Evolutionary conservation across 1,284 basidiomycete species (phyloP).

Genomic region (Ustilago cynodontis): DNA sequence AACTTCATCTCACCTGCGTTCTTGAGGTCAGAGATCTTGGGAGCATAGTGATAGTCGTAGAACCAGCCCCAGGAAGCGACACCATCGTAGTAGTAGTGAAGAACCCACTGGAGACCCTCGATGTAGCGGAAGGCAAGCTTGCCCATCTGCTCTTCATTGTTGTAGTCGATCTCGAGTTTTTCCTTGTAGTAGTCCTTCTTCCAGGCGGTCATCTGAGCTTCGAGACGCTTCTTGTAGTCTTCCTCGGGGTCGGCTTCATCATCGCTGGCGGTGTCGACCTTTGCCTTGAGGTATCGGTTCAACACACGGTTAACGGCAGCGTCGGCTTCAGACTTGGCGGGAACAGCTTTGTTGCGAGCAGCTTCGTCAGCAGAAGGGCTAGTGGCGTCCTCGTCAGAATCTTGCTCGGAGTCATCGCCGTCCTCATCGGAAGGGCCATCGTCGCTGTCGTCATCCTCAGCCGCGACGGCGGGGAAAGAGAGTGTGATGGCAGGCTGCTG

Average conservation of each 20-base stretch:
- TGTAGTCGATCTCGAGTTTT: constrained; percentile 69
- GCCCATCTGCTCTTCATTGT: constrained; percentile 74
- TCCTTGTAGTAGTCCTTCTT: constrained; percentile 86
- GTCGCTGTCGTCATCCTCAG: constrained; percentile 37
- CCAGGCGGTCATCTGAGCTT: constrained; percentile 90
- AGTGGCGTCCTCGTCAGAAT: constrained; percentile 60
- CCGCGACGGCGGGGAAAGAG: constrained; percentile 43
- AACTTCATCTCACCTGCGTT: constrained; percentile 84
- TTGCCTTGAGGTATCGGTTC: constrained; percentile 87
- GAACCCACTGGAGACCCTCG: constrained; percentile 97
- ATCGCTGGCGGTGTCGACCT: constrained; percentile 65
- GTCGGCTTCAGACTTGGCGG: constrained; percentile 55
- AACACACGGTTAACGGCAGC: constrained; percentile 85
- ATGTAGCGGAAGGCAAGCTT: constrained; percentile 77
- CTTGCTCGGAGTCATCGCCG: constrained; percentile 63
- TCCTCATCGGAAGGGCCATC: constrained; percentile 39
- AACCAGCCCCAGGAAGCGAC: constrained; percentile 99
- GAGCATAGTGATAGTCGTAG: constrained; percentile 95
- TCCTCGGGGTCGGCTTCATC: constrained; percentile 48
- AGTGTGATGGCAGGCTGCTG: constrained; percentile 60
- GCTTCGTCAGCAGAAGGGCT: constrained; percentile 72
- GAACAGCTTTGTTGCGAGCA: constrained; percentile 13
- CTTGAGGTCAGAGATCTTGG: constrained; percentile 79
- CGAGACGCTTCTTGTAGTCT: constrained; percentile 78
- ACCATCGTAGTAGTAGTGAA: constrained; percentile 98